Conservation (phyloP, 2,329 filamentous ascomycete genomes). For the Penicillium sp. region DNA sequence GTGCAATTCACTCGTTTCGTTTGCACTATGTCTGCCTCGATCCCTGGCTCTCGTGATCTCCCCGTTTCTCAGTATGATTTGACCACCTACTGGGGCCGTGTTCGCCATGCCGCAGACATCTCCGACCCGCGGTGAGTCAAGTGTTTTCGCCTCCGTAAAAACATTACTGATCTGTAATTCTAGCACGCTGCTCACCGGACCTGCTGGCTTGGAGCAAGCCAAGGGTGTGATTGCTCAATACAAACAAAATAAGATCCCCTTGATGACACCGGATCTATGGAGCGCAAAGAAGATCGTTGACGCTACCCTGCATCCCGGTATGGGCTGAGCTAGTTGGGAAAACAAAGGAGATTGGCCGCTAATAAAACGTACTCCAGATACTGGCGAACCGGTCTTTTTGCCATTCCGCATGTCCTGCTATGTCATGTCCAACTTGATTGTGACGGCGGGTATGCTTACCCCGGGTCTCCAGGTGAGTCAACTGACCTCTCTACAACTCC, state of each 20-base stretch:
- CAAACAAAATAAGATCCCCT: conserved; percentile 74
- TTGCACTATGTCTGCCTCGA: conserved; percentile 58
- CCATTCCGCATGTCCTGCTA: conserved; percentile 98
- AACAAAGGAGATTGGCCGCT: not conserved
- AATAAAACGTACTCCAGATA: conserved; percentile 60
- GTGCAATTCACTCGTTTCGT: conserved; percentile 5
- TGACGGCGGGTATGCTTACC: conserved; percentile 96
- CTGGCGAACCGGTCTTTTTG: conserved; percentile 84
- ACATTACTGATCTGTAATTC: not conserved
- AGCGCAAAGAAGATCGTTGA: conserved; percentile 95
- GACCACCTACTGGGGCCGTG: conserved; percentile 90
- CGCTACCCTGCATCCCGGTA: conserved; percentile 93
- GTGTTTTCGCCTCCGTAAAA: not conserved
- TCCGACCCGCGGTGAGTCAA: conserved; percentile 90
- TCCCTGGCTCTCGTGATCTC: conserved; percentile 72
- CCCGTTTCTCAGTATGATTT: conserved; percentile 92
- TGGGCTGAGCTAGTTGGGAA: conserved; percentile 20
- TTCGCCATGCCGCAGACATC: conserved; percentile 83
- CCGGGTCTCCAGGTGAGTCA: conserved; percentile 70
- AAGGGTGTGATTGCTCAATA: conserved; percentile 80
- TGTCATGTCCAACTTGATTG: conserved; percentile 87
- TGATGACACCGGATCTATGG: conserved; percentile 92
- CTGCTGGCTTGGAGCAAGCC: conserved; percentile 76
- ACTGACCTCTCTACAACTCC: not conserved
- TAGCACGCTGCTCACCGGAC: conserved; percentile 84